Evolutionary conservation across 1,139 yeast genomes (phyloP), one percentile per base, ranked within the genome.

Genomic region (Geotrichum reessii): DNA sequence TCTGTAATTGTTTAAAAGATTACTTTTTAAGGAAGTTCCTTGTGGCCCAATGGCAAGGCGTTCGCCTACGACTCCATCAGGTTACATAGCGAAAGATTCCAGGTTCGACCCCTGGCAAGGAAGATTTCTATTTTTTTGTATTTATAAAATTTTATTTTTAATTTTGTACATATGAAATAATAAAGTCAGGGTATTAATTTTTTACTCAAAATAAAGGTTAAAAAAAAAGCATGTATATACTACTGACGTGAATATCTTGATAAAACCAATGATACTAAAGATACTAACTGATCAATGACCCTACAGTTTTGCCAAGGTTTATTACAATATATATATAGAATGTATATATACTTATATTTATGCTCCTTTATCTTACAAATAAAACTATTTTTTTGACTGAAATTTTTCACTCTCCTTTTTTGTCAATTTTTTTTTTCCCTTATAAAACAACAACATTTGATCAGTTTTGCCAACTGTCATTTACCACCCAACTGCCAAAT

Each of bases 101-200:
- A 68, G 71, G 72, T 69, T 69, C 72, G 72, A 69, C 70, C 71
- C 72, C 72, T 69, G 71, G 71, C 71, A 67, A 60, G 72, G 72
- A 69, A 69, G 71, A 57, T 53, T 53, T 58, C 52, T 53, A 62
- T 63, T 59, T 50, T 53, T 37, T 46, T 19, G n/a, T n/a, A n/a
- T n/a, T n/a, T n/a, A n/a, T 19, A 28, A 52, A 5, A 24, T 42
- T 50, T 47, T 50, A 3, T 46, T 50, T 14, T 37, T 53, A 14
- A 44, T 28, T n/a, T n/a, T n/a, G n/a, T n/a, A n/a, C n/a, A n/a
- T n/a, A n/a, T n/a, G n/a, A n/a, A 31, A 5, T 3, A 4, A 31
- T 2, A 28, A 7, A 28, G 9, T 28, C 31, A 28, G 31, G 6
- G 6, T 28, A 28, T 28, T 28, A 9, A 7, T 9, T 9, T 28